A percentile compares a stretch with the other conserved stretches of the same genome.
Conservation (phyloP, 2,329 filamentous ascomycete genomes). For the Epichloe aotearoae region DNA sequence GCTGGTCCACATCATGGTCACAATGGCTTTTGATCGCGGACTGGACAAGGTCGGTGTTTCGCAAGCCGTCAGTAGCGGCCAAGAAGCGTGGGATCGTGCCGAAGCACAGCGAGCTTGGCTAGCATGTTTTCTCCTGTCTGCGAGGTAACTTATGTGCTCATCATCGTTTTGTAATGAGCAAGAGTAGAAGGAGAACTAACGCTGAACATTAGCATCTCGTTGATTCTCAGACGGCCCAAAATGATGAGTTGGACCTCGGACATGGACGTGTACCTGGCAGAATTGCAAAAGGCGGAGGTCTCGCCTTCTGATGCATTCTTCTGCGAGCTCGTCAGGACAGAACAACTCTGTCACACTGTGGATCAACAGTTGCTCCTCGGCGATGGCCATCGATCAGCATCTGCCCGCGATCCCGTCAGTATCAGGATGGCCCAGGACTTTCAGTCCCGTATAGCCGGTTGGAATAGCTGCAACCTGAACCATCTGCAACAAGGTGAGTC, state of each 20-base stretch:
- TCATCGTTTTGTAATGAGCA: not conserved
- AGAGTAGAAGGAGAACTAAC: not conserved
- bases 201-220: not conserved
- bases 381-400: not conserved
- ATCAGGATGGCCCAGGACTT: not conserved
- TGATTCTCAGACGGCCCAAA: not conserved
- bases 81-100: constrained; percentile 1
- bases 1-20: not conserved
- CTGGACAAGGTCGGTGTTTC: not conserved
- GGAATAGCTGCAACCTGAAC: not conserved
- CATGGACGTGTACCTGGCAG: not conserved
- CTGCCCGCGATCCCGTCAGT: not conserved
- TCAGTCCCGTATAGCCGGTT: not conserved
- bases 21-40: not conserved
- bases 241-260: constrained; percentile 1
- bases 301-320: constrained; percentile 2
- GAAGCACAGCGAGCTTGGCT: constrained; percentile 3
- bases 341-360: not conserved
- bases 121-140: constrained; percentile 1
- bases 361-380: not conserved
- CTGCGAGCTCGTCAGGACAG: constrained; percentile 2
- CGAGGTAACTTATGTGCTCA: not conserved
- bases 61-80: not conserved
- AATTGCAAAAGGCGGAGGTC: not conserved
- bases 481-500: constrained; percentile 1